These are phyloP conservation scores for Wolfiporia cocos DNA, from an alignment of 1,284 basidiomycete species.

Conservation along the genomic window DNA sequence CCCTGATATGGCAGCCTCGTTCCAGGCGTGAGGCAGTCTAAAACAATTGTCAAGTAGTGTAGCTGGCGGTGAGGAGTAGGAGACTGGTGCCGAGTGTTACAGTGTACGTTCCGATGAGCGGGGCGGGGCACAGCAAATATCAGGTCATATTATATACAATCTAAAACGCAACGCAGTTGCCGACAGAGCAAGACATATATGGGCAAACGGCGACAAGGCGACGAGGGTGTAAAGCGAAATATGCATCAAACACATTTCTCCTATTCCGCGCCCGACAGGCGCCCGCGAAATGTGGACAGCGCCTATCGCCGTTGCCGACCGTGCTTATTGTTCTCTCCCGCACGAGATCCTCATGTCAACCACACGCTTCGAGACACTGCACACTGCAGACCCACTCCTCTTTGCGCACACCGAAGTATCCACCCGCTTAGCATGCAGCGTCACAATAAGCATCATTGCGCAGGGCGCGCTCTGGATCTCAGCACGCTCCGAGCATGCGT, in stretches of 20 bases:
- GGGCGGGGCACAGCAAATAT: no score
- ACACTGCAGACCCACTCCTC: no score
- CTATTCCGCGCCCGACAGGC: not conserved
- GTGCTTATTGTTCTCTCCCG: conserved; percentile 9
- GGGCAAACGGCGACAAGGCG: conserved; percentile 17
- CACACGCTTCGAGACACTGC: conserved; percentile 2
- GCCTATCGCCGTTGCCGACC: conserved; percentile 4
- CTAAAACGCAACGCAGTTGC: no score
- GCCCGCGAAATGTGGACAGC: conserved; percentile 3
- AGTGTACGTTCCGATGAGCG: conserved; percentile 5
- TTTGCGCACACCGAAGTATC: no score
- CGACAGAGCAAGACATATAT: not conserved
- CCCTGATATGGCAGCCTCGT: conserved; percentile 16
- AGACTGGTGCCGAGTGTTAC: no score
- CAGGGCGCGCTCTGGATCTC: no score
- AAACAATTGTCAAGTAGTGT: conserved; percentile 13
- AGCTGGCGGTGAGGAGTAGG: conserved; percentile 4
- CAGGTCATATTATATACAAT: no score
- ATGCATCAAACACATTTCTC: not conserved
- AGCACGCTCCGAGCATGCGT: no score
- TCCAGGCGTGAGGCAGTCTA: conserved; percentile 13
- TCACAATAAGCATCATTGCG: no score
- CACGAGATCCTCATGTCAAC: conserved; percentile 9
- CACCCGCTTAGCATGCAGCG: no score
- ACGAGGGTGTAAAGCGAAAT: no score